Evolutionary conservation across 1,284 basidiomycete species (phyloP).

Genomic region (Pulveroboletus sp.): DNA sequence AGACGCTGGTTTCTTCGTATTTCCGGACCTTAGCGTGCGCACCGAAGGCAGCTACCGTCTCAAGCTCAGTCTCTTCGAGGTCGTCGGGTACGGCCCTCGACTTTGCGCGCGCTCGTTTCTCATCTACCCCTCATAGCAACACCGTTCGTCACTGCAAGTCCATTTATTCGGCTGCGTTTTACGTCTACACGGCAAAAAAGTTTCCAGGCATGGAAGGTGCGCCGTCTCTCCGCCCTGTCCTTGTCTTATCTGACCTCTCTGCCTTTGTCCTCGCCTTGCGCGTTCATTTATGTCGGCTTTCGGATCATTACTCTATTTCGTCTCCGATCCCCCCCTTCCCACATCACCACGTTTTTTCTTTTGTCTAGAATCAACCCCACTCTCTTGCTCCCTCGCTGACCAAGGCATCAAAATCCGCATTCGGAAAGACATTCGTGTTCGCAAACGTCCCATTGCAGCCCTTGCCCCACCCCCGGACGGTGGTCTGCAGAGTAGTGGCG

Average conservation of each 20-base stretch:
- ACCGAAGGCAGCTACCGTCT: slow-evolving; percentile 87
- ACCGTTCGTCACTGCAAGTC: slow-evolving; percentile 87
- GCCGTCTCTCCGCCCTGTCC: slow-evolving; percentile 23
- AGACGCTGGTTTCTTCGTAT: slow-evolving; percentile 91
- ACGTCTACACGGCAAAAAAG: slow-evolving; percentile 92
- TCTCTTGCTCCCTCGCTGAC: slow-evolving; percentile 86
- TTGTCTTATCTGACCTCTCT: slow-evolving; percentile 28
- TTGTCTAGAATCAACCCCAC: slow-evolving; percentile 69
- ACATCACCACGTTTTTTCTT: not conserved
- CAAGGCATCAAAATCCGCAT: slow-evolving; percentile 94
- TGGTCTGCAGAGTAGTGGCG: slow-evolving; percentile 26
- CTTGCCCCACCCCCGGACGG: slow-evolving; percentile 43
- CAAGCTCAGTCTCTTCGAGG: slow-evolving; percentile 91
- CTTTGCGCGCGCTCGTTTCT: slow-evolving; percentile 1
- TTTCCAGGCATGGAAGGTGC: slow-evolving; percentile 91
- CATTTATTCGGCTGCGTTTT: slow-evolving; percentile 83
- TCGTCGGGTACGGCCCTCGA: slow-evolving; percentile 70
- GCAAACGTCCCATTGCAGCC: slow-evolving; percentile 60
- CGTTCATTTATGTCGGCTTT: slow-evolving; percentile 14
- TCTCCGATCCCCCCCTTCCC: slow-evolving; percentile 6
- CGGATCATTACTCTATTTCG: slow-evolving; percentile 28
- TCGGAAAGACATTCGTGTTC: slow-evolving; percentile 81
- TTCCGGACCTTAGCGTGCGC: slow-evolving; percentile 83
- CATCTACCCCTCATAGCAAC: slow-evolving; percentile 48
- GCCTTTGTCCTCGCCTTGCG: slow-evolving; percentile 14